A percentile compares a stretch with the other conserved stretches of the same genome.
Conservation (phyloP, 352 stramenopile genomes). For the Peronospora belbahrii region DNA sequence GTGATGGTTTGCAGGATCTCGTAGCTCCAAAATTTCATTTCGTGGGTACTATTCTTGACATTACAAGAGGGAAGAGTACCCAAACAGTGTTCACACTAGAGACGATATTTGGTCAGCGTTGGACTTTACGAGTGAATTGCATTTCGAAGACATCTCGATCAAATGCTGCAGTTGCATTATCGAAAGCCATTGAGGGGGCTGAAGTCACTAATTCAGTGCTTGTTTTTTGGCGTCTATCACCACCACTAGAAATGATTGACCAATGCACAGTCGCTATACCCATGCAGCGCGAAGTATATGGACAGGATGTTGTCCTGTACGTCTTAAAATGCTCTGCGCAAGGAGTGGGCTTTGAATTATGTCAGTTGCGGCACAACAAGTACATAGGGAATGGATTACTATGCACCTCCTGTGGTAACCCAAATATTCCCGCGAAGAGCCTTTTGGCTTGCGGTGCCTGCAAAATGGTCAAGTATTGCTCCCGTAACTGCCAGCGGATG, state of each 20-base stretch:
- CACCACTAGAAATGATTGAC: slow-evolving; percentile 21
- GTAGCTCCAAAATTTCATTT: slow-evolving; percentile 24
- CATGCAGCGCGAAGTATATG: slow-evolving; percentile 15
- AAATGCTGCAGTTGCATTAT: not conserved
- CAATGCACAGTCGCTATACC: slow-evolving; percentile 16
- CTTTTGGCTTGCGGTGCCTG: slow-evolving; percentile 24
- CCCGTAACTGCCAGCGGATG: slow-evolving; percentile 22
- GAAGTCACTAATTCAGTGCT: slow-evolving; percentile 19
- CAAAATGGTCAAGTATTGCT: slow-evolving; percentile 26
- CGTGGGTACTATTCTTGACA: slow-evolving; percentile 11
- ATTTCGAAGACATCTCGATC: not conserved
- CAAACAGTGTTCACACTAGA: slow-evolving; percentile 19
- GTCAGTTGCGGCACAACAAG: slow-evolving; percentile 21
- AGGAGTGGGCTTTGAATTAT: slow-evolving; percentile 18
- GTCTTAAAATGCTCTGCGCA: slow-evolving; percentile 18
- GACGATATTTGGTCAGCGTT: slow-evolving; percentile 15
- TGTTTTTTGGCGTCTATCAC: slow-evolving; percentile 24
- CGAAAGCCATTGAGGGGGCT: slow-evolving; percentile 5
- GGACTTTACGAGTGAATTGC: slow-evolving; percentile 18
- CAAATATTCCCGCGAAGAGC: slow-evolving; percentile 2
- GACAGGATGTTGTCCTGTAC: slow-evolving; percentile 24
- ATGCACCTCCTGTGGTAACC: slow-evolving; percentile 17
- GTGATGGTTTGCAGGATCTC: not conserved
- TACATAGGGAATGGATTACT: slow-evolving; percentile 15
- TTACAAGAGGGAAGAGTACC: slow-evolving; percentile 17